Percentiles rank a stretch among this genome's conserved stretches.
Evolutionary conservation across 2,329 filamentous ascomycete species (phyloP).

Genomic region (Penicillium concentricum): DNA sequence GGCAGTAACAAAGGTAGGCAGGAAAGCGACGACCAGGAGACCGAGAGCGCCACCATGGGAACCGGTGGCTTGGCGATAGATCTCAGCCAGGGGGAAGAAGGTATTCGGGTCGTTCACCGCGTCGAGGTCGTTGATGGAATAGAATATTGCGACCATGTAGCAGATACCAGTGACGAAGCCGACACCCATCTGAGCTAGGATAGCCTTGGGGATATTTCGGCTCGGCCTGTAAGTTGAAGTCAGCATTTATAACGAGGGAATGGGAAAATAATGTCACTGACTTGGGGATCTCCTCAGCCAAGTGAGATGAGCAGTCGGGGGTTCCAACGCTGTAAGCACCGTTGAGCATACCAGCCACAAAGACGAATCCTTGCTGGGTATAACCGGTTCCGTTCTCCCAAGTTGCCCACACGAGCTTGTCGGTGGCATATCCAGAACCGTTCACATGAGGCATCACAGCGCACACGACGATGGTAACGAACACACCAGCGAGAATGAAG

Average conservation of each 20-base stretch:
- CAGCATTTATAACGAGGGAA: slow-evolving; percentile 5
- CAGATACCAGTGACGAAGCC: slow-evolving; percentile 50
- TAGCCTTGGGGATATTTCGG: slow-evolving; percentile 51
- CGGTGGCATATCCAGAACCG: slow-evolving; percentile 46
- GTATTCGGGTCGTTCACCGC: slow-evolving; percentile 15
- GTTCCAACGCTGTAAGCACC: slow-evolving; percentile 68
- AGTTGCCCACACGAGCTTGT: slow-evolving; percentile 56
- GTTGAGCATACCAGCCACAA: slow-evolving; percentile 65
- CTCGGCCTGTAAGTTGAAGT: slow-evolving; percentile 29
- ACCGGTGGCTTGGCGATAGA: slow-evolving; percentile 51
- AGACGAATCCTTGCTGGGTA: slow-evolving; percentile 59
- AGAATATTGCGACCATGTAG: slow-evolving; percentile 53
- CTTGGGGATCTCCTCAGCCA: slow-evolving; percentile 63
- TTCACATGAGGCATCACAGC: slow-evolving; percentile 54
- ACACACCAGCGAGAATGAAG: slow-evolving; percentile 54
- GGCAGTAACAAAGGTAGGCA: slow-evolving; percentile 55
- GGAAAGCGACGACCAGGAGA: slow-evolving; percentile 57
- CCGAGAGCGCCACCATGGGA: slow-evolving; percentile 55
- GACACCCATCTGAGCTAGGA: slow-evolving; percentile 49
- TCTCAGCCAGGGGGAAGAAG: slow-evolving; percentile 51
- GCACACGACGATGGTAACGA: slow-evolving; percentile 55
- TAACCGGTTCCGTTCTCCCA: slow-evolving; percentile 50
- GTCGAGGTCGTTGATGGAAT: slow-evolving; percentile 46
- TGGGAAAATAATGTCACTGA: slow-evolving; percentile 11
- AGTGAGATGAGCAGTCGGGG: slow-evolving; percentile 63